A percentile compares a stretch with the other conserved stretches of the same genome.
Conservation (phyloP, 176 grass and related monocot species). For the Guadua angustifolia region DNA sequence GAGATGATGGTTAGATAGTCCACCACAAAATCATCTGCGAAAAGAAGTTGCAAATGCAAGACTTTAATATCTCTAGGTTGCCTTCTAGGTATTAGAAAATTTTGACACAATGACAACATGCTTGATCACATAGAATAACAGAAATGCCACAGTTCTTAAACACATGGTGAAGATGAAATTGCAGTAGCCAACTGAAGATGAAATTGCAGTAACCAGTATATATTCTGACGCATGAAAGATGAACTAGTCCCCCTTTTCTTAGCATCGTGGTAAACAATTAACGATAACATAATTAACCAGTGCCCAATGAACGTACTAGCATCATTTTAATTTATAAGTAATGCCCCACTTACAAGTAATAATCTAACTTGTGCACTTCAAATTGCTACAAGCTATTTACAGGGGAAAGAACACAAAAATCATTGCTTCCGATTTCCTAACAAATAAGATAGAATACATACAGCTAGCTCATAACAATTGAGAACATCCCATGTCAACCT, state of each 20-base stretch:
- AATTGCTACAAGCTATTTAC: neutral
- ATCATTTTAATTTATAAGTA: neutral
- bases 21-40: neutral
- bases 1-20: slow-evolving; percentile 25
- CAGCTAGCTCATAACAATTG: neutral
- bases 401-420: neutral
- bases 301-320: neutral
- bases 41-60: neutral
- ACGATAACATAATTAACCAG: neutral
- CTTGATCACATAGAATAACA: neutral
- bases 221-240: neutral
- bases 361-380: neutral
- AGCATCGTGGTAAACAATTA: neutral
- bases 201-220: neutral
- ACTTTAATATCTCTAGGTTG: neutral
- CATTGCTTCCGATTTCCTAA: neutral
- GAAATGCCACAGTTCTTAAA: neutral
- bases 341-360: neutral
- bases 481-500: neutral
- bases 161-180: neutral
- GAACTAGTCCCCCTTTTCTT: too few species aligned
- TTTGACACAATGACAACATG: neutral
- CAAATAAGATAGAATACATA: neutral
- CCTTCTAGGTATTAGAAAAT: neutral
- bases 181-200: neutral